Evolutionary conservation across 2,329 filamentous ascomycete genomes (phyloP).

Genomic region (Pezicula rhizophila): DNA sequence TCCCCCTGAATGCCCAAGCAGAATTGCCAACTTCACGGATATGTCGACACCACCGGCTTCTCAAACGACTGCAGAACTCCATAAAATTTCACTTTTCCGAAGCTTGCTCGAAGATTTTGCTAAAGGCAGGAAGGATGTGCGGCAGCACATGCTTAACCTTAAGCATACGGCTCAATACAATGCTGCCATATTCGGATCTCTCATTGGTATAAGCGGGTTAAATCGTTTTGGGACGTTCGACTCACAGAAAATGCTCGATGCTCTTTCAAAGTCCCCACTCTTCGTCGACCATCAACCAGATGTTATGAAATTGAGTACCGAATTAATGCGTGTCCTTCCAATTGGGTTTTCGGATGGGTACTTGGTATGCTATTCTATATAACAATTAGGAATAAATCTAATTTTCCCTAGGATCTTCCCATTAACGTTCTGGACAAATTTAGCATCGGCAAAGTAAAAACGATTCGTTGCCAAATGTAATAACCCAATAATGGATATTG

Average conservation of each 20-base stretch:
- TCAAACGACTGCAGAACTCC: slow-evolving; percentile 1
- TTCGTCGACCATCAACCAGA: slow-evolving; percentile 3
- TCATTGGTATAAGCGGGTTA: slow-evolving; percentile 2
- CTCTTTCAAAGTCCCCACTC: slow-evolving; percentile 7
- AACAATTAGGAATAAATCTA: neutral
- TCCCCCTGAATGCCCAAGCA: no score
- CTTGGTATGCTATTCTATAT: slow-evolving; percentile 5
- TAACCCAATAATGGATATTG: neutral
- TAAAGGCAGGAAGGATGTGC: neutral
- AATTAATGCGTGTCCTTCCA: slow-evolving; percentile 3
- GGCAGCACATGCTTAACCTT: slow-evolving; percentile 2
- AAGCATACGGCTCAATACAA: slow-evolving; percentile 3
- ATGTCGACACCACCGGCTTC: no score
- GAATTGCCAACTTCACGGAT: no score
- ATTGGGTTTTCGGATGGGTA: slow-evolving; percentile 2
- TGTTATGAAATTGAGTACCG: neutral
- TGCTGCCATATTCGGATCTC: slow-evolving; percentile 4
- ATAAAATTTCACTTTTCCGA: slow-evolving; percentile 4
- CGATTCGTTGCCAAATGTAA: slow-evolving; percentile 4
- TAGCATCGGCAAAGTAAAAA: neutral
- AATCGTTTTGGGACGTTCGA: slow-evolving; percentile 4
- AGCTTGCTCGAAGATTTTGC: slow-evolving; percentile 1
- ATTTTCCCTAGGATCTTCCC: slow-evolving; percentile 4
- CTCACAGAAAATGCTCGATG: slow-evolving; percentile 6
- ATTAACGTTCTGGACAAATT: slow-evolving; percentile 1